These are phyloP conservation scores for Betula pendula DNA, from an alignment of 306 rosid species.

Conservation along the genomic window DNA sequence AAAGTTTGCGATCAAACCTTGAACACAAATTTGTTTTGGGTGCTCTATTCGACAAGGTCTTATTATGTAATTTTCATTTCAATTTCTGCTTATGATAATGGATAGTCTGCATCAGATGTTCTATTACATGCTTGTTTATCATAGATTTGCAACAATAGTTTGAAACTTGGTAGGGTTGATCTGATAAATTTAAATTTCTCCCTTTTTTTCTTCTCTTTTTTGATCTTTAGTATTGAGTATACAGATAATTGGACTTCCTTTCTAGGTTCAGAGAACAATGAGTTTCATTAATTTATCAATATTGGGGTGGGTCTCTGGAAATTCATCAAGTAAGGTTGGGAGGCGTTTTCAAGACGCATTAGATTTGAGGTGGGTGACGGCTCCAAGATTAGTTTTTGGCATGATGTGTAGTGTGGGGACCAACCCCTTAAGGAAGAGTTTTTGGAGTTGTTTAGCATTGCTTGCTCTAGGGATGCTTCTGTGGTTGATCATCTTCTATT, in stretches of 20 bases:
- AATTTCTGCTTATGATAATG: neutral
- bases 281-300: neutral
- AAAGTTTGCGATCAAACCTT: neutral
- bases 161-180: neutral
- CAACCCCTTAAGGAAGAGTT: too few relatives aligned
- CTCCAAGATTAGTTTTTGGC: too few relatives aligned
- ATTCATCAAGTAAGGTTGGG: too few relatives aligned
- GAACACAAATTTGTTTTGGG: neutral
- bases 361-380: too few relatives aligned
- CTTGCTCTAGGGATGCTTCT: too few relatives aligned
- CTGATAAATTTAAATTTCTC: neutral
- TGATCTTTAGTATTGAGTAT: neutral
- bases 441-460: too few relatives aligned
- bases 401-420: too few relatives aligned
- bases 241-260: conserved; percentile 8
- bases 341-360: too few relatives aligned
- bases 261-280: neutral
- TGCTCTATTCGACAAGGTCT: neutral
- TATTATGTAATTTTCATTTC: neutral
- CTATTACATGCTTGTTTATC: neutral
- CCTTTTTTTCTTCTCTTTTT: neutral
- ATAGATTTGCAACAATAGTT: neutral
- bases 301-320: too few relatives aligned
- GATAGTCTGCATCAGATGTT: neutral
- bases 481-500: too few relatives aligned